A percentile compares a stretch with the other conserved stretches of the same genome.
phyloP scores from a whole-genome alignment of 1,284 basidiomycete genomes.

The Rhodotorula sp. region DNA sequence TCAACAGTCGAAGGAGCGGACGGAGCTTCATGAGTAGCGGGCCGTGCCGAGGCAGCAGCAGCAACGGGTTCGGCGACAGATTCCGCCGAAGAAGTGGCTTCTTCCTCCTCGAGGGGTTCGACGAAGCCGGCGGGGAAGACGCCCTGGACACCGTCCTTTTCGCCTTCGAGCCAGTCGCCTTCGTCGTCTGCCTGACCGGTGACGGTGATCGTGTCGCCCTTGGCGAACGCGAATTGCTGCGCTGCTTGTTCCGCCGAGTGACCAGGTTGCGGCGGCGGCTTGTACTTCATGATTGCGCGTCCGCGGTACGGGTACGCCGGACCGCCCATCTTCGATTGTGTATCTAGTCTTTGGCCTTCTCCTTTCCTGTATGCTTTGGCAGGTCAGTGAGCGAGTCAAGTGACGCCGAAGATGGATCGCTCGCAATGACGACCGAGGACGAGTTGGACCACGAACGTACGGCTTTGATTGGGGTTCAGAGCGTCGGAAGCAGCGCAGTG shows the following conservation, averaged over 20 bases:
- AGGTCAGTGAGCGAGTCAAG: background rate
- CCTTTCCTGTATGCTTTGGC: background rate
- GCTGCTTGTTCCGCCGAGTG: background rate
- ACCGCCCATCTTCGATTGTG: background rate
- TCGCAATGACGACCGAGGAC: too few species aligned
- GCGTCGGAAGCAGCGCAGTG: too few species aligned
- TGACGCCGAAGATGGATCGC: too few species aligned
- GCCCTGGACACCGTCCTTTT: slow-evolving; percentile 43
- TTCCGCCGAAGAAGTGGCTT: slow-evolving; percentile 51
- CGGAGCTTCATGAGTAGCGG: too few species aligned
- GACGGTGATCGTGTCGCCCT: slow-evolving; percentile 47
- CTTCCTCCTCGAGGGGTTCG: slow-evolving; percentile 53
- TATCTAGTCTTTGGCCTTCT: background rate
- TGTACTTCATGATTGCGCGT: slow-evolving; percentile 35
- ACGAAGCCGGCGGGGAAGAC: slow-evolving; percentile 48
- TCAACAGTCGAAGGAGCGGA: background rate
- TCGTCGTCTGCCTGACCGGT: slow-evolving; percentile 47
- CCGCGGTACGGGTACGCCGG: slow-evolving; percentile 32
- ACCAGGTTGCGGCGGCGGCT: slow-evolving; percentile 26
- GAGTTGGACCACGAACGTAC: too few species aligned
- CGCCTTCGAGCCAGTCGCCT: slow-evolving; percentile 50
- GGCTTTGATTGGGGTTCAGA: too few species aligned
- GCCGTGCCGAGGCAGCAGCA: slow-evolving; percentile 41
- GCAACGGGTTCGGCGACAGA: slow-evolving; percentile 46
- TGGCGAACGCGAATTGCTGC: slow-evolving; percentile 43